Conservation (phyloP, 371 early-diverging fungal genomes). For the Mortierella sp. region DNA sequence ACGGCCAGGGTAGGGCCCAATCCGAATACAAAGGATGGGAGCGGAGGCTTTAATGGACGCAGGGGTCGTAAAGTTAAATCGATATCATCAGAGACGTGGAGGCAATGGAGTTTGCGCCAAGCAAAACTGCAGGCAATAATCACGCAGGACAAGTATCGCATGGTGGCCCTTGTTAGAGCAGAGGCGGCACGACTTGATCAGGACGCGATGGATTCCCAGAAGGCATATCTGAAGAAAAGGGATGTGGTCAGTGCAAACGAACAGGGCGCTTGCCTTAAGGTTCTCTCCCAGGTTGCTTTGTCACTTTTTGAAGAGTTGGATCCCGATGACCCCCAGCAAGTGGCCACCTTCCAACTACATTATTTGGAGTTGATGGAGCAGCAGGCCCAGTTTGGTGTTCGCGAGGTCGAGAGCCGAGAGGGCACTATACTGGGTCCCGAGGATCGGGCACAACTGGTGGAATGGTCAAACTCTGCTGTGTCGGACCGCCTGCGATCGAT, state of each 20-base stretch:
- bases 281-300: background rate
- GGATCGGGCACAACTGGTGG: background rate
- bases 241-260: background rate
- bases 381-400: background rate
- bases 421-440: conserved; percentile 58
- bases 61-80: background rate
- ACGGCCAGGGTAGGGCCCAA: too few relatives aligned
- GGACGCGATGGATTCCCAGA: background rate
- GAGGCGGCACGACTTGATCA: background rate
- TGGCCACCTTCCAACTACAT: background rate
- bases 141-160: background rate
- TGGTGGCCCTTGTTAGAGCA: background rate
- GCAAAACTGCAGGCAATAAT: background rate
- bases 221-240: background rate
- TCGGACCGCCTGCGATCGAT: background rate
- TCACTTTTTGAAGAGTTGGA: background rate
- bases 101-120: background rate
- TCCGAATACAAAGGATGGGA: background rate
- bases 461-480: background rate
- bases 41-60: background rate
- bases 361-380: background rate
- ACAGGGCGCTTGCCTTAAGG: background rate
- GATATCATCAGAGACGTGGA: background rate
- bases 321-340: background rate
- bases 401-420: background rate